Base-by-base conservation (phyloP, 2,329 filamentous ascomycete species). In the Bimuria novae-zelandiae region DNA sequence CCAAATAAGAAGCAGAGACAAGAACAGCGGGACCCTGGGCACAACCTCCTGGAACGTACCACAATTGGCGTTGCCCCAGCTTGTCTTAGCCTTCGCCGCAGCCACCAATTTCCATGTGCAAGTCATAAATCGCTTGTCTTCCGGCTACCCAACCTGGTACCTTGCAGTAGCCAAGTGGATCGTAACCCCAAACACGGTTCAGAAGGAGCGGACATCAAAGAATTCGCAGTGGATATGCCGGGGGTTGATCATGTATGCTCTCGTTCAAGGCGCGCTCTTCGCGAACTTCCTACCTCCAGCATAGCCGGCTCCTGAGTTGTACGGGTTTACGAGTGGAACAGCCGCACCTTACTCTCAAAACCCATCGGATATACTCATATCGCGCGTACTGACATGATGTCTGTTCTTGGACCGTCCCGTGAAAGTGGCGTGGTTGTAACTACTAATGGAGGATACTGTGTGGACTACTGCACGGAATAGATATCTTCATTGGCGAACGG, bases 261-360 rank as follows among this genome's bases (percentile, higher is more conserved):
- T 89, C 29, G 82, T 97, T 37, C 94, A 99, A 71, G 91, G 84
- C 0, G 88, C 84, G 7, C 77, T 99, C 36, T 99, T 91, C 78
- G 88, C 92, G 3, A 92, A 86, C 3, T 99, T 99, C 71, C 80
- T 99, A 43, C 94, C 94, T 4, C 94, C 94, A 36, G 94, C 94
- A 19, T 96, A 61, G 76, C 27, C 16, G 6, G 32, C n/a, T 12
- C 21, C 22, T 33, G 10, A 10, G 21, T 41, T 22, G 6, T 27
- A n/a, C n/a, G n/a, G n/a, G n/a, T n/a, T n/a, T n/a, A n/a, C n/a
- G n/a, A n/a, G n/a, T n/a, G n/a, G n/a, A n/a, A n/a, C n/a, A n/a
- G n/a, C n/a, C n/a, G n/a, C n/a, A n/a, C n/a, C n/a, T n/a, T n/a
- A n/a, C n/a, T n/a, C n/a, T n/a, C n/a, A n/a, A n/a, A n/a, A n/a